Conservation (phyloP, 352 stramenopile genomes). For the Phytopythium boreale region DNA sequence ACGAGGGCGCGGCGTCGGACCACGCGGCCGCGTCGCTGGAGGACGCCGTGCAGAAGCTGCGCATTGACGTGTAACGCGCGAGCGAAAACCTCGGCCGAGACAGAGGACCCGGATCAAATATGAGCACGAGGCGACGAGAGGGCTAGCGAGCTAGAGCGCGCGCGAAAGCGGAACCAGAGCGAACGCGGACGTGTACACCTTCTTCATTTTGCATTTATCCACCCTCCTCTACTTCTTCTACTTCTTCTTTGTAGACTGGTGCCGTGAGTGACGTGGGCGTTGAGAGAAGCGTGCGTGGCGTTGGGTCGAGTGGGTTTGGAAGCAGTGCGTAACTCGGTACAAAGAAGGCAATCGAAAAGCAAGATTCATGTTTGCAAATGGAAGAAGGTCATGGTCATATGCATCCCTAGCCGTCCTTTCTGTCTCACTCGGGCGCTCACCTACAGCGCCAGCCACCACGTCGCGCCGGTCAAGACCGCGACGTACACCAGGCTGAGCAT, state of each 20-base stretch:
- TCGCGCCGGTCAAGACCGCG: neutral
- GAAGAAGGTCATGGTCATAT: neutral
- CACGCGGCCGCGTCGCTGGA: slow-evolving; percentile 26
- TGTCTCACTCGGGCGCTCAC: neutral
- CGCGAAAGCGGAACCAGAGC: neutral
- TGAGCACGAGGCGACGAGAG: neutral
- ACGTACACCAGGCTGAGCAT: neutral
- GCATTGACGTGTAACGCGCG: slow-evolving; percentile 45
- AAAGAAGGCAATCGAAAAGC: neutral
- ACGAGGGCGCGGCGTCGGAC: slow-evolving; percentile 17
- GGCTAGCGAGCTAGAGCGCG: neutral
- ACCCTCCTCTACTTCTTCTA: neutral
- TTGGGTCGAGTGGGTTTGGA: neutral
- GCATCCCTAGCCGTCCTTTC: neutral
- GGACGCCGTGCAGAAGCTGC: slow-evolving; percentile 66
- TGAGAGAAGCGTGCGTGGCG: slow-evolving; percentile 3
- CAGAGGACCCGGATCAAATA: neutral
- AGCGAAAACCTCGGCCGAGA: slow-evolving; percentile 1
- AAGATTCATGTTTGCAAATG: neutral
- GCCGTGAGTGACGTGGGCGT: slow-evolving; percentile 1
- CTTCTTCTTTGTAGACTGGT: neutral
- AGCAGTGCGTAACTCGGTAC: neutral
- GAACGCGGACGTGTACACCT: neutral
- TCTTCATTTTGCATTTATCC: slow-evolving; percentile 1
- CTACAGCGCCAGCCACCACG: neutral